A percentile compares a stretch with the other conserved stretches of the same genome.
Conservation (phyloP, 2,329 filamentous ascomycete species). For the Beauveria sp. region DNA sequence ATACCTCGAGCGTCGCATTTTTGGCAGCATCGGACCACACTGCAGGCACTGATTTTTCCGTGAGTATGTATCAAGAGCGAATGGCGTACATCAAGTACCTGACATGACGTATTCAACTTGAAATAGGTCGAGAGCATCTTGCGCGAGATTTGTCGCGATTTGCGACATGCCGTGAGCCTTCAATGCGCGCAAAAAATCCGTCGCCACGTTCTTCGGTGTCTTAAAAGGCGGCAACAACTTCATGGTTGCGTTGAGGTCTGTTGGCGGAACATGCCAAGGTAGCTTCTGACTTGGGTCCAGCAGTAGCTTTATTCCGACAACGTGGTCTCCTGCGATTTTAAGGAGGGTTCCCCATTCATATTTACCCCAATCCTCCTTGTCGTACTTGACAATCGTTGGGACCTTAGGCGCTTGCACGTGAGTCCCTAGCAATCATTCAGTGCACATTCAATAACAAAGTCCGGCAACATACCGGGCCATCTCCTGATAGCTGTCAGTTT, state of each 20-base stretch:
- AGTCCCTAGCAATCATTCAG: not conserved
- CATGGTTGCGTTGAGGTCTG: not conserved
- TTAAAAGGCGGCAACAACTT: slow-evolving; percentile 13
- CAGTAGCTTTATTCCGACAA: slow-evolving; percentile 16
- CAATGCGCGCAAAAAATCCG: slow-evolving; percentile 14
- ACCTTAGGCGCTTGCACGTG: slow-evolving; percentile 11
- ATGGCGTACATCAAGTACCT: slow-evolving; percentile 3
- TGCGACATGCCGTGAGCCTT: slow-evolving; percentile 14
- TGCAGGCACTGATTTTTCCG: slow-evolving; percentile 11
- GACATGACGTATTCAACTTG: slow-evolving; percentile 14
- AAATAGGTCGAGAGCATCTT: slow-evolving; percentile 11
- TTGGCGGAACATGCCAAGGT: slow-evolving; percentile 12
- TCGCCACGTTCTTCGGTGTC: slow-evolving; percentile 11
- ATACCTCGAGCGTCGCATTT: slow-evolving; percentile 14
- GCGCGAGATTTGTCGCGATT: slow-evolving; percentile 12
- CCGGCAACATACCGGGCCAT: slow-evolving; percentile 16
- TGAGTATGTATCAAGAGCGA: not conserved
- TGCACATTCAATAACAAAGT: not conserved
- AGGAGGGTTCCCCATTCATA: slow-evolving; percentile 15
- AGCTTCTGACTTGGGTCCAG: slow-evolving; percentile 14
- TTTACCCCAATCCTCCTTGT: not conserved
- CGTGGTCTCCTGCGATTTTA: not conserved
- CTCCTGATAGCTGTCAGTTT: not conserved
- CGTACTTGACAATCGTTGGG: slow-evolving; percentile 16
- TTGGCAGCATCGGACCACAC: slow-evolving; percentile 17